phyloP scores from a whole-genome alignment of 202 grass and related monocot species.

The Miscanthus sacchariflorus region DNA sequence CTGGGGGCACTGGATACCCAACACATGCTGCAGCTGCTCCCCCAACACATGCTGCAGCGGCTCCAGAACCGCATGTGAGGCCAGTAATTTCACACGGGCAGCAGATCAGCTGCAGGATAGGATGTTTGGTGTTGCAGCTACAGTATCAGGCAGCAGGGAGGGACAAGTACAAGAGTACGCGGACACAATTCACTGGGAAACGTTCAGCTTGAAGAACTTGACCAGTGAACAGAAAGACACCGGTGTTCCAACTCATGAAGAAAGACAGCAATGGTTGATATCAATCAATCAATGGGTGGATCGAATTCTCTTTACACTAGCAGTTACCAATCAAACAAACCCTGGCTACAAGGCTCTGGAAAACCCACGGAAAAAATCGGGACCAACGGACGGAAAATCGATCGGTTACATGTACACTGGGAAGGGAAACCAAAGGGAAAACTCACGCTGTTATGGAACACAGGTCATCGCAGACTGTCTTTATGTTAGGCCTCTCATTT shows the following conservation, averaged over 20 bases:
- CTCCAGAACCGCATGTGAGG: constrained; percentile 49
- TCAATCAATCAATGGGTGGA: constrained; percentile 92
- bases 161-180: neutral
- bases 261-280: constrained; percentile 51
- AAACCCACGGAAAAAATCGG: constrained; percentile 81
- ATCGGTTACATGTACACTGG: constrained; percentile 82
- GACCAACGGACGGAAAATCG: constrained; percentile 58
- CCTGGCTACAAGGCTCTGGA: constrained; percentile 80
- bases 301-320: constrained; percentile 97
- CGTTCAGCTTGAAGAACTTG: neutral
- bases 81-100: constrained; percentile 23
- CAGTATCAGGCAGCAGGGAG: constrained; percentile 25
- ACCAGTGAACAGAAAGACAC: neutral
- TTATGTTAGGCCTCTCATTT: constrained; percentile 99
- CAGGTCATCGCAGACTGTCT: constrained; percentile 83
- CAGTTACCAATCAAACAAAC: constrained; percentile 75
- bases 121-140: constrained; percentile 2
- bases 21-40: constrained; percentile 16
- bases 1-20: constrained; percentile 28
- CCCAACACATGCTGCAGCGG: constrained; percentile 20
- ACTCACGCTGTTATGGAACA: constrained; percentile 95
- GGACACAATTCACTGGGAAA: constrained; percentile 32
- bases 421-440: constrained; percentile 37
- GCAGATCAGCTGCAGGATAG: constrained; percentile 34
- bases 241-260: constrained; percentile 32